phyloP scores from a whole-genome alignment of 208 protist species.

The Acanthamoeba healyi region DNA sequence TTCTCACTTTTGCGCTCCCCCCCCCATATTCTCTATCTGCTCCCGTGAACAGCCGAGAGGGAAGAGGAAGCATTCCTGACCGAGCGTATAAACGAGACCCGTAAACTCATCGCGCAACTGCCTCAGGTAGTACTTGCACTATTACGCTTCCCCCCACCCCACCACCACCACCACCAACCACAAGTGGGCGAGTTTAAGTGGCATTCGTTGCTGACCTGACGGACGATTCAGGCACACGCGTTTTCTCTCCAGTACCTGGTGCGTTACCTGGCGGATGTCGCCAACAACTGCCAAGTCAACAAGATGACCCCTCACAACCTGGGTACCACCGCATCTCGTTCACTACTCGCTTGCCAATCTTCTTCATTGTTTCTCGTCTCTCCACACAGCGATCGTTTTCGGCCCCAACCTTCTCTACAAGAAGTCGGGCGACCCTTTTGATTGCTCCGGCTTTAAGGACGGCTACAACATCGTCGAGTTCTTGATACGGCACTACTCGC shows the following conservation, averaged over 20 bases:
- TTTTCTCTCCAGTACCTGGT: constrained; percentile 50
- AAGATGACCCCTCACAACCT: constrained; percentile 60
- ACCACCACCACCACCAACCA: background rate
- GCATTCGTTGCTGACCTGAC: too few species aligned
- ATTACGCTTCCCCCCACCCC: background rate
- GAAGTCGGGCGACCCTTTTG: constrained; percentile 25
- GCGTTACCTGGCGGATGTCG: constrained; percentile 27
- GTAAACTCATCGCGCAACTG: background rate
- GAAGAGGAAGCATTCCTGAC: background rate
- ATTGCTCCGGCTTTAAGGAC: constrained; percentile 29
- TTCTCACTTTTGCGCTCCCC: background rate
- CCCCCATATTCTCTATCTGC: too few species aligned
- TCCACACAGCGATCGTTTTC: background rate
- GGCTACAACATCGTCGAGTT: constrained; percentile 57
- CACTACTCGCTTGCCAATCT: background rate
- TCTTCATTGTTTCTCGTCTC: background rate
- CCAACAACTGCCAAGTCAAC: background rate
- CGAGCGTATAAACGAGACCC: constrained; percentile 5
- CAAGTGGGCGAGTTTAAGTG: too few species aligned
- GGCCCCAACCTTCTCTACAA: constrained; percentile 58
- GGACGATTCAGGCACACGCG: background rate
- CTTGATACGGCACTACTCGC: background rate
- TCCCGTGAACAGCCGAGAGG: background rate
- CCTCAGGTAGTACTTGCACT: background rate
- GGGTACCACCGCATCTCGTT: background rate